Base-by-base conservation (phyloP, 2,329 filamentous ascomycete genomes). In the Penicillium griseofulvum region DNA sequence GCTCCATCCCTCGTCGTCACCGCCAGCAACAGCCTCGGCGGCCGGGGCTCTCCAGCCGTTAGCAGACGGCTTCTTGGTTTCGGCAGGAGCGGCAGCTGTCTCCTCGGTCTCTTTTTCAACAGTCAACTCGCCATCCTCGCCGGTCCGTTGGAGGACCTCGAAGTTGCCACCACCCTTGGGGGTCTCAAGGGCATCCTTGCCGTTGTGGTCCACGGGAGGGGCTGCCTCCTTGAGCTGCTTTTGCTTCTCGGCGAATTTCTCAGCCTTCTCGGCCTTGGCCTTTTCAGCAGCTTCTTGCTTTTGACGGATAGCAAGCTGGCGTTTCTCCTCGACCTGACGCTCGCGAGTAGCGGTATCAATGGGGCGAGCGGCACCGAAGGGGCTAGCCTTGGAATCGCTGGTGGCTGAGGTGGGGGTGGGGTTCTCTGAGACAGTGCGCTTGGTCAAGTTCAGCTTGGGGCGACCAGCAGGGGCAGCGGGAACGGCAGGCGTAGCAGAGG, bases 321-420 rank as follows among this genome's bases (percentile, higher is more conserved):
- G 84, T 82, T 91, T 96, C 78, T 96, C 91, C 68, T 95, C 93
- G 55, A 99, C 86, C 73, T 95, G 87, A 66, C 87, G 88, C 78
- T 97, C 93, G 63, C 90, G 87, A 14, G 91, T 84, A 43, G 90
- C 89, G 44, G 93, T 97, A 76, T 99, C 92, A 66, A 97, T 96
- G 52, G 94, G 94, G 59, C 89, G 87, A 54, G 94, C 94, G 58
- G 89, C 92, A 67, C 94, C 94, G 71, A 99, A 99, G 38, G 91
- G 91, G 74, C 88, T 97, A 26, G 91, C 83, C 80, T 97, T 97
- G 39, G 89, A 80, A 67, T 94, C 88, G 29, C 77, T 71, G 29
- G 76, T 71, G 17, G 67, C 69, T 16, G 74, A 70, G 52, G 80
- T 70, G 48, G 78, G 67, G 16, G 80, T 69, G 11, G 85, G 79